phyloP scores from a whole-genome alignment of 1,284 basidiomycete genomes.

The Kalmanozyma brasiliensis region DNA sequence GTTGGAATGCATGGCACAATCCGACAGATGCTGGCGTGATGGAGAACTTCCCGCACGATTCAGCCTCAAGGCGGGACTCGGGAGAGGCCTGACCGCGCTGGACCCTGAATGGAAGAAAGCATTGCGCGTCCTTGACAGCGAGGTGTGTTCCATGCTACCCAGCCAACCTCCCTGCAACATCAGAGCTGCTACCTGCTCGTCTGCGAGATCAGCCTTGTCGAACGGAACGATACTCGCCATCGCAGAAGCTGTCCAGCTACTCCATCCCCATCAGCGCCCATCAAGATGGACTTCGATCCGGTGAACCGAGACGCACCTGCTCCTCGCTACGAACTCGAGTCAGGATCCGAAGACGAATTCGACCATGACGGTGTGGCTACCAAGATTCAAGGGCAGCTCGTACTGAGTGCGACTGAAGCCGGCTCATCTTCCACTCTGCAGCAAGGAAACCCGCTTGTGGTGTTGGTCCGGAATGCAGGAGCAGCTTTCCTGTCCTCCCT shows the following conservation, averaged over 20 bases:
- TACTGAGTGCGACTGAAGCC: background rate
- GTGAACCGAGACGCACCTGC: conserved; percentile 27
- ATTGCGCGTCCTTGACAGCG: conserved; percentile 6
- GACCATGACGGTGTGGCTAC: background rate
- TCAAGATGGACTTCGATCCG: conserved; percentile 41
- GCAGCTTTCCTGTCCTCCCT: conserved; percentile 16
- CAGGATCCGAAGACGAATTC: conserved; percentile 43
- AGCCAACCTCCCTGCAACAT: background rate
- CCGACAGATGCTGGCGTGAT: conserved; percentile 10
- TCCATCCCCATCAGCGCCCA: too few species aligned
- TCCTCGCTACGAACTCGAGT: conserved; percentile 45
- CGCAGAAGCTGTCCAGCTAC: too few species aligned
- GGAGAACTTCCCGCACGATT: conserved; percentile 6
- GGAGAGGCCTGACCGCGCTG: conserved; percentile 20
- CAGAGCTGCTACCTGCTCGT: background rate
- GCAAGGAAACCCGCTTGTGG: conserved; percentile 11
- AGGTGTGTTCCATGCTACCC: background rate
- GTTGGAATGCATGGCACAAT: conserved; percentile 24
- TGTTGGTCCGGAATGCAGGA: conserved; percentile 27
- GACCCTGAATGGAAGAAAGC: conserved; percentile 17
- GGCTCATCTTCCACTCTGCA: background rate
- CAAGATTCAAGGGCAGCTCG: too few species aligned
- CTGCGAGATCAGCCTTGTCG: too few species aligned
- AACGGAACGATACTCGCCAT: too few species aligned
- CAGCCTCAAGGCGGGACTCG: background rate